A percentile compares a stretch with the other conserved stretches of the same genome.
phyloP scores from a whole-genome alignment of 441 rosid species.

The Monsonia emarginata region DNA sequence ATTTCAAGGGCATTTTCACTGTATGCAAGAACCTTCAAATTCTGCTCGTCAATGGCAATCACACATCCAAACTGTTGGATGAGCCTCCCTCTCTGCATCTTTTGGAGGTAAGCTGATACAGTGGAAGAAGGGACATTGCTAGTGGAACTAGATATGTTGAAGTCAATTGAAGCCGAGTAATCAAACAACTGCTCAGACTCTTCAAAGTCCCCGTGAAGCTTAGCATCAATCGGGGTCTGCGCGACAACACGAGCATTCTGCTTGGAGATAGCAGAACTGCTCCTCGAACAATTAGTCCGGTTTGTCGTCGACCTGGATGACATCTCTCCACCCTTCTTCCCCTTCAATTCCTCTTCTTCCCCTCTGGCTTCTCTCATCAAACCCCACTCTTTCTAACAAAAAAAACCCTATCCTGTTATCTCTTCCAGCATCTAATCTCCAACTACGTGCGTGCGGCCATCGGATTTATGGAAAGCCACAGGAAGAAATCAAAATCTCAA shows the following conservation, averaged over 20 bases:
- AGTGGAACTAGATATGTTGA: slow-evolving; percentile 45
- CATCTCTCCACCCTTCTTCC: slow-evolving; percentile 27
- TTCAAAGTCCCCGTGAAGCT: slow-evolving; percentile 52
- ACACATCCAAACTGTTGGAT: slow-evolving; percentile 76
- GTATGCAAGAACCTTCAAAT: slow-evolving; percentile 45
- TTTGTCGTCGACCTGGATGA: slow-evolving; percentile 41
- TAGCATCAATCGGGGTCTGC: slow-evolving; percentile 71
- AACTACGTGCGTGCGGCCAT: background rate
- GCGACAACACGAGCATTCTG: slow-evolving; percentile 39
- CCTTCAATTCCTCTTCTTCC: slow-evolving; percentile 11
- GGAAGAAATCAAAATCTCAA: slow-evolving; percentile 17
- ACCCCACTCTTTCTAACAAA: slow-evolving; percentile 13
- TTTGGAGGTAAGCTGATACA: slow-evolving; percentile 61
- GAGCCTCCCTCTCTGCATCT: slow-evolving; percentile 61
- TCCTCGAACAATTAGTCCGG: slow-evolving; percentile 33
- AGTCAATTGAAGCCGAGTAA: slow-evolving; percentile 50
- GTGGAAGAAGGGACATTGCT: slow-evolving; percentile 48
- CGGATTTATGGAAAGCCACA: slow-evolving; percentile 4
- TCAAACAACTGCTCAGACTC: slow-evolving; percentile 50
- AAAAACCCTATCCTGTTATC: slow-evolving; percentile 14
- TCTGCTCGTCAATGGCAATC: slow-evolving; percentile 57
- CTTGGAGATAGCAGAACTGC: slow-evolving; percentile 46
- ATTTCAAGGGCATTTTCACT: slow-evolving; percentile 72
- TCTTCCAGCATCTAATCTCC: slow-evolving; percentile 16
- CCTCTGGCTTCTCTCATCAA: slow-evolving; percentile 15